These are phyloP conservation scores for Ogataea wickerhamii DNA, from an alignment of 805 yeast species.

Conservation along the genomic window DNA sequence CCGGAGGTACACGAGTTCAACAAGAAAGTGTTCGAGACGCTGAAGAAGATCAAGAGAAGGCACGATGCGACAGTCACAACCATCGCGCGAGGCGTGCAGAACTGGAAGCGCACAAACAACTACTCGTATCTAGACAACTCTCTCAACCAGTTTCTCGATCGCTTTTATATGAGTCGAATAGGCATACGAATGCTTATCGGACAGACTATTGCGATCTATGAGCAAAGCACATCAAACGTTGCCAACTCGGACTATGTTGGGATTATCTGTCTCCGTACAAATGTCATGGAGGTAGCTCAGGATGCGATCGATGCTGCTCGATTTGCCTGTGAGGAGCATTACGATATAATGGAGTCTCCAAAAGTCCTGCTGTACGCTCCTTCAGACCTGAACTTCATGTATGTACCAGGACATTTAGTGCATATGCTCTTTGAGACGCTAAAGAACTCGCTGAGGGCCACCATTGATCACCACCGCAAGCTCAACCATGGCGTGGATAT, in stretches of 20 bases:
- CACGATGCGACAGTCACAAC: conserved; percentile 94
- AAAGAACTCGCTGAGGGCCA: conserved; percentile 84
- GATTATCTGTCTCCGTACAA: conserved; percentile 80
- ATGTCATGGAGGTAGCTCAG: conserved; percentile 75
- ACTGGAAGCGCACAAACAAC: conserved; percentile 66
- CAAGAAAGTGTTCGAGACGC: conserved; percentile 57
- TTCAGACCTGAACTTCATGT: conserved; percentile 75
- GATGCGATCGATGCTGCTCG: conserved; percentile 90
- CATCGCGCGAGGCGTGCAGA: conserved; percentile 87
- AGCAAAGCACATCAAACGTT: conserved; percentile 34
- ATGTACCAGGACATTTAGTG: conserved; percentile 88
- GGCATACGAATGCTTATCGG: conserved; percentile 93
- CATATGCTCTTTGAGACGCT: conserved; percentile 89
- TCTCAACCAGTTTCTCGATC: conserved; percentile 76
- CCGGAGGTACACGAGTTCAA: conserved; percentile 71
- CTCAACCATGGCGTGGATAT: conserved; percentile 46
- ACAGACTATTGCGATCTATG: conserved; percentile 76
- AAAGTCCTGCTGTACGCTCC: conserved; percentile 75
- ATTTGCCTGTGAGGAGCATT: conserved; percentile 87
- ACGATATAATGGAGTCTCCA: conserved; percentile 84
- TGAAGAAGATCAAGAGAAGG: conserved; percentile 69
- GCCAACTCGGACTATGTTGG: conserved; percentile 73
- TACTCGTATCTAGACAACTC: conserved; percentile 56
- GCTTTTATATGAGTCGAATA: conserved; percentile 85
- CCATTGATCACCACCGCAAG: conserved; percentile 74